A percentile compares a stretch with the other conserved stretches of the same genome.
Evolutionary conservation across 345 rosid genomes (phyloP).

Genomic region (Raphanus raphanistrum): DNA sequence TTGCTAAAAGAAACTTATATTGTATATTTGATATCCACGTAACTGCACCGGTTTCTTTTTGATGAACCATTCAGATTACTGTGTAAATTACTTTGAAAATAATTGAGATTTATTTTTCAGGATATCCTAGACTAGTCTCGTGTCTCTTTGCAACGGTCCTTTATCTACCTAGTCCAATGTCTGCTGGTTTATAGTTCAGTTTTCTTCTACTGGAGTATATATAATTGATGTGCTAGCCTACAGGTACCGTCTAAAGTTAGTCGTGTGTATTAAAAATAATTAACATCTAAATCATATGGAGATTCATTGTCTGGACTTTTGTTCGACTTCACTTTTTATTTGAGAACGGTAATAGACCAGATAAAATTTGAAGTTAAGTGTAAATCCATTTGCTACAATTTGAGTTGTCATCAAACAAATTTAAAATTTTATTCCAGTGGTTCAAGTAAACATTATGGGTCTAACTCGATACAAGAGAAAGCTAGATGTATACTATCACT

Average conservation of each 20-base stretch:
- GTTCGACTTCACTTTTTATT: not conserved
- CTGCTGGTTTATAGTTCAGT: too few species aligned
- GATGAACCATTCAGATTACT: not conserved
- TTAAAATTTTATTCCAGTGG: not conserved
- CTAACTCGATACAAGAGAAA: not conserved
- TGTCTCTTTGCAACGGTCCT: too few species aligned
- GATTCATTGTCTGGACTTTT: not conserved
- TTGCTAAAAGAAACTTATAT: not conserved
- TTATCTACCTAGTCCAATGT: too few species aligned
- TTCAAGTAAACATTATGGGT: not conserved
- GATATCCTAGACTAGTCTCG: too few species aligned
- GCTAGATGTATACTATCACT: not conserved
- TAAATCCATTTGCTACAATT: not conserved
- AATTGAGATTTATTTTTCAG: not conserved
- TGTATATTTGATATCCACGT: slow-evolving; percentile 31
- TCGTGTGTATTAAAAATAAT: too few species aligned
- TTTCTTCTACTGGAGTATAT: too few species aligned
- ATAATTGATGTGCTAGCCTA: too few species aligned
- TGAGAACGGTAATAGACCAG: not conserved
- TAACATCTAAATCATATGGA: not conserved
- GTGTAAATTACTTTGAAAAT: not conserved
- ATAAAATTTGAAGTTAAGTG: not conserved
- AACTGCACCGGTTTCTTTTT: slow-evolving; percentile 2
- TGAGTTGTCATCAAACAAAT: not conserved
- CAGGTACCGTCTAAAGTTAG: too few species aligned